Evolutionary conservation across 2,329 filamentous ascomycete genomes (phyloP).

Genomic region (Cladosporium sphaerospermum): DNA sequence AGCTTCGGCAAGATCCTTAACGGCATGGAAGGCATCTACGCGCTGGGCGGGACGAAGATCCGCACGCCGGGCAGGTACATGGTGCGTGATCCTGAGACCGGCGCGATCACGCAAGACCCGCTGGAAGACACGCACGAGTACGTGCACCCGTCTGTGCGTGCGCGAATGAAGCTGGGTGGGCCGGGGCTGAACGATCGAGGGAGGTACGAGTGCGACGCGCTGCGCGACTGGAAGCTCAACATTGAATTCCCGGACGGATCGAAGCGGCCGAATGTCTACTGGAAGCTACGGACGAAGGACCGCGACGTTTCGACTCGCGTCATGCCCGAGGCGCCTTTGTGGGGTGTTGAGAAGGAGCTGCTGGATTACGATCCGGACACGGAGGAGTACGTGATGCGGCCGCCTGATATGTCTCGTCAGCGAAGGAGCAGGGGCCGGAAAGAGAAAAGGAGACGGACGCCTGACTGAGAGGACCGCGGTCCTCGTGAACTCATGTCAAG

Average conservation of each 20-base stretch:
- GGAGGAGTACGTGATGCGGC: conserved; percentile 19
- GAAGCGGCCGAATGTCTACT: conserved; percentile 36
- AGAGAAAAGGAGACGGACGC: conserved; percentile 11
- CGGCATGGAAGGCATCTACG: conserved; percentile 41
- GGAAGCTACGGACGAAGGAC: conserved; percentile 34
- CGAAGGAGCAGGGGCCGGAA: conserved; percentile 14
- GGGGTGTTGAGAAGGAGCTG: conserved; percentile 39
- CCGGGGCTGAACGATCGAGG: conserved; percentile 42
- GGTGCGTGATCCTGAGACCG: conserved; percentile 39
- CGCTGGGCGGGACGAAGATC: conserved; percentile 39
- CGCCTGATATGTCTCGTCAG: conserved; percentile 17
- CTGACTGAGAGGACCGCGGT: conserved; percentile 1
- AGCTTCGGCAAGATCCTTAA: conserved; percentile 43
- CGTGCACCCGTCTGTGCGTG: conserved; percentile 45
- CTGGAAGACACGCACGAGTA: conserved; percentile 47
- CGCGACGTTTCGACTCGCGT: conserved; percentile 33
- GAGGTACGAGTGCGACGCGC: conserved; percentile 38
- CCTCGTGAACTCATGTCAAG: not conserved
- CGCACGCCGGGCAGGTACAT: conserved; percentile 45
- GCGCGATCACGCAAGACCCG: conserved; percentile 36
- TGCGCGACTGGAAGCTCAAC: conserved; percentile 43
- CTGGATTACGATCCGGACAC: conserved; percentile 22
- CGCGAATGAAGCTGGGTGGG: conserved; percentile 39
- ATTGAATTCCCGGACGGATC: conserved; percentile 35
- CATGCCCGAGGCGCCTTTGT: conserved; percentile 41